A percentile compares a stretch with the other conserved stretches of the same genome.
Conservation (phyloP, 2,329 filamentous ascomycete species). For the Paecilomyces fulvus region DNA sequence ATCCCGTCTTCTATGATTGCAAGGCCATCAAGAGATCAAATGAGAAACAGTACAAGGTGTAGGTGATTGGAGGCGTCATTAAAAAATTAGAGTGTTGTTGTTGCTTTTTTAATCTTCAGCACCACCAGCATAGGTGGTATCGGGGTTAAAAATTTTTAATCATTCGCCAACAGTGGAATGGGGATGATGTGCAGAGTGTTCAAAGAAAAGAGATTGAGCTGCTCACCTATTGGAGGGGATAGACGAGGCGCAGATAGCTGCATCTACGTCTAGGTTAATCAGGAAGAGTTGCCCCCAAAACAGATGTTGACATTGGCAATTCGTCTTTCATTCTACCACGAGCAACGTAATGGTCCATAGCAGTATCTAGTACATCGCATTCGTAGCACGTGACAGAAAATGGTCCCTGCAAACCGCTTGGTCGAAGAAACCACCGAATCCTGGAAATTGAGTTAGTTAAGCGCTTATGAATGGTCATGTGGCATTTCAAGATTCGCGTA, state of each 20-base stretch:
- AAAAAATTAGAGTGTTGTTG: constrained; percentile 69
- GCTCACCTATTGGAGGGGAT: constrained; percentile 5
- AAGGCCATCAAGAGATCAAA: not conserved
- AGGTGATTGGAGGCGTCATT: constrained; percentile 39
- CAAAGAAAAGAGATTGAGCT: constrained; percentile 8
- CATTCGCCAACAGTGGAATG: constrained; percentile 35
- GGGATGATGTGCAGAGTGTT: not conserved
- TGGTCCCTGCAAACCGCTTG: constrained; percentile 32
- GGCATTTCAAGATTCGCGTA: not conserved
- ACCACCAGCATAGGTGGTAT: constrained; percentile 31
- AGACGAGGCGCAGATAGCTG: not conserved
- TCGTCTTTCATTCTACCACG: constrained; percentile 25
- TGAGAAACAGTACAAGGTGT: not conserved
- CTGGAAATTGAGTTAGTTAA: constrained; percentile 34
- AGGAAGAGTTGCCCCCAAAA: not conserved
- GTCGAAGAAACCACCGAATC: constrained; percentile 76
- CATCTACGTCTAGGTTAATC: constrained; percentile 1
- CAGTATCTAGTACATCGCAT: constrained; percentile 31
- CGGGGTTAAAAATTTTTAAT: constrained; percentile 63
- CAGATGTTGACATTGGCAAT: constrained; percentile 1
- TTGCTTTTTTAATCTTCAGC: constrained; percentile 53
- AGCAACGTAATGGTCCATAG: constrained; percentile 23
- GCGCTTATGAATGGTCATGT: constrained; percentile 17
- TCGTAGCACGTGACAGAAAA: constrained; percentile 17
- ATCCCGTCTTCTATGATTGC: not conserved